Base-by-base conservation (phyloP, 371 early-diverging fungal species). In the Apophysomyces trapeziformis region DNA sequence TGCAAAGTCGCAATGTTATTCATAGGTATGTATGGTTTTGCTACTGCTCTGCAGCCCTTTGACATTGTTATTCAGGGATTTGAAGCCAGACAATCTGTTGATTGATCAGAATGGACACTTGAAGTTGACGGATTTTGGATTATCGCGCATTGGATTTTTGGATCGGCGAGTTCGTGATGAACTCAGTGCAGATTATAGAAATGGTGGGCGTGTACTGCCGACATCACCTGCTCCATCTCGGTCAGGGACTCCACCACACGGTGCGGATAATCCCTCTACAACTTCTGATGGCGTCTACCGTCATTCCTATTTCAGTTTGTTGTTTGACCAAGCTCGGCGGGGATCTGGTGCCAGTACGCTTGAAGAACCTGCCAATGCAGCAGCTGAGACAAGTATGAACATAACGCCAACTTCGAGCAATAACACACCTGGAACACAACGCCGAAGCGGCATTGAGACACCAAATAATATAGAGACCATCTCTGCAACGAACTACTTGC, bases 111-210 rank as follows among this genome's bases (percentile, higher is more conserved):
- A 89, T 66, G 99, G 99, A 1, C 97, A 97, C 70, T 73, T 97
- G 41, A 96, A 96, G 70, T 78, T 98, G 62, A 96, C 96, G 5
- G 99, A 98, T 68, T 97, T 98, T 86, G 99, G 99, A 0, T 77
- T 97, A 46, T 94, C 96, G 0, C 85, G 93, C 3, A 90, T 94
- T 57, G 94, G 94, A 3, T 94, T 96, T 64, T 80, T 93, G 26
- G 92, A 92, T 18, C 87, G 94, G 14, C 87, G 93, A 14, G 91
- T 91, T 7, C 82, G 87, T 65, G 90, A 82, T 63, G 85, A 88
- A 59, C 65, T 86, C 8, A 71, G 69, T 18, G 64, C 38, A 26
- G 63, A 46, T 4, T 50, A 67, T 5, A 50, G 54, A 5, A 50
- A 50, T 18, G 54, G 54, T 21, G 54, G 54, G 21, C 54, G 54